phyloP scores from a whole-genome alignment of 78 protist genomes.

The Cavenderia fasciculata region DNA sequence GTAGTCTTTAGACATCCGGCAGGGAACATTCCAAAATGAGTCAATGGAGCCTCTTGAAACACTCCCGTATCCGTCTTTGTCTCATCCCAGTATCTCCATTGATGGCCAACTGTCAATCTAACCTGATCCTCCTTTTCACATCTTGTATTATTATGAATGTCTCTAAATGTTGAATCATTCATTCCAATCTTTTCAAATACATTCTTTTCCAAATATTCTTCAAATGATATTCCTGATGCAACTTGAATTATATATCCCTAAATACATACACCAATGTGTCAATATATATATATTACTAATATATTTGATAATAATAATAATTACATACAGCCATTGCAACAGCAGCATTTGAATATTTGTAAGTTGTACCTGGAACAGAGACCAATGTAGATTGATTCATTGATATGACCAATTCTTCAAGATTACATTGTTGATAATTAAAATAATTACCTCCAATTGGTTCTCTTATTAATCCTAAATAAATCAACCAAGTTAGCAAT shows the following conservation, averaged over 20 bases:
- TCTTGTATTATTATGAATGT: background rate
- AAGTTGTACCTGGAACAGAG: background rate
- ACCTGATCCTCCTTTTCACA: background rate
- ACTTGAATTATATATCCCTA: slow-evolving; percentile 46
- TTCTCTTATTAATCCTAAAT: slow-evolving; percentile 49
- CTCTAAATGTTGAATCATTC: slow-evolving; percentile 24
- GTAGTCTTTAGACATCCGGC: slow-evolving; percentile 44
- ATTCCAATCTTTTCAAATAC: slow-evolving; percentile 44
- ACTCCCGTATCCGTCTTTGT: slow-evolving; percentile 2
- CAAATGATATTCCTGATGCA: slow-evolving; percentile 18
- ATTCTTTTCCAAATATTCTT: slow-evolving; percentile 36
- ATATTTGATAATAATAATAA: no score
- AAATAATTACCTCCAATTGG: slow-evolving; percentile 71
- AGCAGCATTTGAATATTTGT: slow-evolving; percentile 67
- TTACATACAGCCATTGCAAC: slow-evolving; percentile 30
- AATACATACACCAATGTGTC: no score
- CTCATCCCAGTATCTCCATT: slow-evolving; percentile 77
- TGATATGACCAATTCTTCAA: slow-evolving; percentile 17
- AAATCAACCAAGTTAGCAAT: no score
- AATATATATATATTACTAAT: no score
- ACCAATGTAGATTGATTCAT: slow-evolving; percentile 3
- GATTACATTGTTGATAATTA: slow-evolving; percentile 22
- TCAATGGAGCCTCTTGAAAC: slow-evolving; percentile 43
- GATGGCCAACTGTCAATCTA: slow-evolving; percentile 29
- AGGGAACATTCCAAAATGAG: slow-evolving; percentile 61